Conservation (phyloP, 176 grass and related monocot species). For the Secale cereale region DNA sequence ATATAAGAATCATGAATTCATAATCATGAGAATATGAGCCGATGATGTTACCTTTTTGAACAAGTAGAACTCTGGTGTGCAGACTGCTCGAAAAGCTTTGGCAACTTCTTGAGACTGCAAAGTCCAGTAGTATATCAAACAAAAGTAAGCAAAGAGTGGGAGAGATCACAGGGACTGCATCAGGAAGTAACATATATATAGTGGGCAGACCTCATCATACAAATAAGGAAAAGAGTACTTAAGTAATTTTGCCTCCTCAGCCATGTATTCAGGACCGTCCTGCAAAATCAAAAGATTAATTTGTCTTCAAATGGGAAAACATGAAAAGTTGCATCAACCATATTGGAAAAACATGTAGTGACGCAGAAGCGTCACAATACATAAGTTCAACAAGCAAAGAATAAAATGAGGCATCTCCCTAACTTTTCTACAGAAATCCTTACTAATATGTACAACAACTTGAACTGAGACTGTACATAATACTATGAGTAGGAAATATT, state of each 20-base stretch:
- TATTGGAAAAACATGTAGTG: not conserved
- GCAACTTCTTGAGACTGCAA: slow-evolving; percentile 87
- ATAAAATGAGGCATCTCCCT: not conserved
- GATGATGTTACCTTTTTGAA: slow-evolving; percentile 68
- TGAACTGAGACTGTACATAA: not conserved
- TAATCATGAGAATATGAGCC: not conserved
- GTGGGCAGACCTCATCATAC: slow-evolving; percentile 63
- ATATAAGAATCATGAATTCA: not conserved
- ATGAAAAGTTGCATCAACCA: not conserved
- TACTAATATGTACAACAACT: not conserved
- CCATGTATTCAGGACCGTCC: slow-evolving; percentile 78
- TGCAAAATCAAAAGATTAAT: slow-evolving; percentile 14
- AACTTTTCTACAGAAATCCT: not conserved
- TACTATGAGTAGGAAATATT: not conserved
- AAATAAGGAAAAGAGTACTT: slow-evolving; percentile 88
- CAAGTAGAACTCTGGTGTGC: slow-evolving; percentile 90
- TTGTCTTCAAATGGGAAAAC: not conserved
- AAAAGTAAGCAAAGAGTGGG: not conserved
- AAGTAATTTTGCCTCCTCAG: slow-evolving; percentile 66
- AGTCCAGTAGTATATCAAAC: not conserved
- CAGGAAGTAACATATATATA: not conserved
- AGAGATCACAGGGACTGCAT: not conserved
- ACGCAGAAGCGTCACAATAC: not conserved
- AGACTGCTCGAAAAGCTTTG: slow-evolving; percentile 82
- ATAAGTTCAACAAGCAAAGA: not conserved